Percentiles rank a stretch among this genome's conserved stretches.
Evolutionary conservation across 176 grass and related monocot genomes (phyloP).

Genomic region (Triticum monococcum): DNA sequence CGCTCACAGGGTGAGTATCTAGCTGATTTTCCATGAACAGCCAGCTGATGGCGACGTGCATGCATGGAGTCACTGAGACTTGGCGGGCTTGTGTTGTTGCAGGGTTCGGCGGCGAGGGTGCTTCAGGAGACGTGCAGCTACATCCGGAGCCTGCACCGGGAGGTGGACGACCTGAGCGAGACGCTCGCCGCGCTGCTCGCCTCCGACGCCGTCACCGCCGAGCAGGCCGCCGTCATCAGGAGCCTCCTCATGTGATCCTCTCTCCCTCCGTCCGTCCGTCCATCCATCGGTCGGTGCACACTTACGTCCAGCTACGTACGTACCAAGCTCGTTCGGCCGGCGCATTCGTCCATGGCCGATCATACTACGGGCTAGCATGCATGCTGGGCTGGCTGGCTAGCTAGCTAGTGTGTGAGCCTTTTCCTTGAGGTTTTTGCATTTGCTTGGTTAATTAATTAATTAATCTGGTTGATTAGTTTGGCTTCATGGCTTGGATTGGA

Average conservation of each 20-base stretch:
- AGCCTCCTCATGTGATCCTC: constrained; percentile 69
- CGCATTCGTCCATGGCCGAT: background rate
- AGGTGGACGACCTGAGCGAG: constrained; percentile 71
- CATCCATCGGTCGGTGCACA: background rate
- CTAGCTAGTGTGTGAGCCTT: background rate
- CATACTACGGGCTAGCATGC: background rate
- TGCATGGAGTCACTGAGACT: background rate
- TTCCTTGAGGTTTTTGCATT: background rate
- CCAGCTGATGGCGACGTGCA: background rate
- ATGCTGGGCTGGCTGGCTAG: background rate
- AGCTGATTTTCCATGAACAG: background rate
- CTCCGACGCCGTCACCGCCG: constrained; percentile 50
- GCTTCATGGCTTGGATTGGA: background rate
- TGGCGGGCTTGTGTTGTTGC: background rate
- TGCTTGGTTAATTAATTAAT: constrained; percentile 21
- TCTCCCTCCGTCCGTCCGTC: too few relatives aligned
- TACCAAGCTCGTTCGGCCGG: background rate
- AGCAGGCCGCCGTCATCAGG: constrained; percentile 68
- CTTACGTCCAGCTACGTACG: too few relatives aligned
- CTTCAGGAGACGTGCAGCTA: constrained; percentile 86
- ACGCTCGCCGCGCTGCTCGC: constrained; percentile 66
- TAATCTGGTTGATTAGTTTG: constrained; percentile 17
- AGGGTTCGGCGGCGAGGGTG: constrained; percentile 63
- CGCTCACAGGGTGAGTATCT: constrained; percentile 45
- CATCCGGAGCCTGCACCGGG: constrained; percentile 80